Conservation (phyloP, 208 protist genomes). For the Wallacemonas sp. region DNA sequence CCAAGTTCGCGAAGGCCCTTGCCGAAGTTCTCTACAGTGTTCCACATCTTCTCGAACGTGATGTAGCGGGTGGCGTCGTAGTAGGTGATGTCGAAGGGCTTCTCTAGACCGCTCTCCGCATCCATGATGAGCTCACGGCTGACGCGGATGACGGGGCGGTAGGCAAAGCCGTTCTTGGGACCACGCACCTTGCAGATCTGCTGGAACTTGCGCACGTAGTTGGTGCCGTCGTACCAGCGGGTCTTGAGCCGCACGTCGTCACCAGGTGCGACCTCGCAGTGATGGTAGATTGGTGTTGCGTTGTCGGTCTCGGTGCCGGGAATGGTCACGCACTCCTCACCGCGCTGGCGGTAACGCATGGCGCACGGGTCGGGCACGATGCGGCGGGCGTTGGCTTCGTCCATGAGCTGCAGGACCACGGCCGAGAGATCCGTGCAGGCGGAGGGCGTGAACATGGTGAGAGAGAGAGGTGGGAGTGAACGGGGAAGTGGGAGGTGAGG, state of each 20-base stretch:
- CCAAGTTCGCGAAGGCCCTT: slow-evolving; percentile 27
- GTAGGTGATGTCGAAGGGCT: too few relatives aligned
- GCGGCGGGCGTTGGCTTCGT: slow-evolving; percentile 24
- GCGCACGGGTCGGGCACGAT: slow-evolving; percentile 23
- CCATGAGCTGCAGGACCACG: slow-evolving; percentile 29
- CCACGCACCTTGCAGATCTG: slow-evolving; percentile 17
- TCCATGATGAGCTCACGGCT: slow-evolving; percentile 19
- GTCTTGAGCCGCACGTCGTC: slow-evolving; percentile 12
- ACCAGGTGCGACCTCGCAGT: slow-evolving; percentile 8
- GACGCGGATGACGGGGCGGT: slow-evolving; percentile 31
- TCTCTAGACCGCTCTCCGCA: slow-evolving; percentile 21
- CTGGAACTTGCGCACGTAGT: slow-evolving; percentile 24
- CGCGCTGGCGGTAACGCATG: slow-evolving; percentile 15
- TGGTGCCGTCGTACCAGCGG: slow-evolving; percentile 29
- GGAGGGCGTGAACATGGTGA: slow-evolving; percentile 3
- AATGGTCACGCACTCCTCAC: slow-evolving; percentile 17
- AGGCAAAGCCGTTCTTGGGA: slow-evolving; percentile 27
- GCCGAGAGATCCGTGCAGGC: slow-evolving; percentile 6
- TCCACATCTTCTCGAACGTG: slow-evolving; percentile 29
- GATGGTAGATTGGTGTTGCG: slow-evolving; percentile 20
- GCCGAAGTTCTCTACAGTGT: slow-evolving; percentile 26
- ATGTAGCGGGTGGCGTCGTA: slow-evolving; percentile 26
- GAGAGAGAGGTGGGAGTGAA: neutral
- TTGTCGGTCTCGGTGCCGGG: slow-evolving; percentile 17
- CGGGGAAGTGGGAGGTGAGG: neutral